Evolutionary conservation across 169 alveolate species (phyloP), one percentile per base, ranked within the genome.

Genomic region (Cryptosporidium parvum): DNA sequence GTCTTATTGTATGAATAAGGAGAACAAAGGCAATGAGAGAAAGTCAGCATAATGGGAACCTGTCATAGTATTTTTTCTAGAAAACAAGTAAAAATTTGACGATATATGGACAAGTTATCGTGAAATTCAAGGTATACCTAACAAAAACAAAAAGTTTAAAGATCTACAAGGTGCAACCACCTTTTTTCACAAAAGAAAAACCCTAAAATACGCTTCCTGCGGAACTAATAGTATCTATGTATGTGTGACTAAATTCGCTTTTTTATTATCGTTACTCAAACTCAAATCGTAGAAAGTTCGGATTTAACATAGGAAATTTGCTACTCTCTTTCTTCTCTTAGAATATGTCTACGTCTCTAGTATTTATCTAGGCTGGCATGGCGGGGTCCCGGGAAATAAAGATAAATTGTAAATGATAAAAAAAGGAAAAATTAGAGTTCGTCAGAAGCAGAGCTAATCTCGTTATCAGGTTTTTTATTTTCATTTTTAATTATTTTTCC

Each of bases 311-410:
- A 44, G 73, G 21, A 61, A 29, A 26, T 62, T 48, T 61, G 59
- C 58, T 80, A 0, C 75, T 80, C 89, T 80, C 89, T 70, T 52
- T 37, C n/a, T 72, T 67, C 75, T 67, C 69, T 37, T 69, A 62
- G 18, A 8, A 5, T 18, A 26, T 12, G 69, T 65, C 75, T 23
- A 42, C 8, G 59, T 53, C 80, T 61, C 37, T 1, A 9, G 35
- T n/a, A 10, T 5, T 56, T 0, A 52, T 6, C 56, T 23, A n/a
- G 26, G 73, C n/a, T 18, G 6, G 10, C 0, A 0, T 67, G 29
- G 52, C 52, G 73, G 45, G 52, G 12, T 0, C 7, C 6, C 14
- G 45, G 59, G 84, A 35, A 42, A 37, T 23, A 29, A 10, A 39
- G 53, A 0, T 68, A 33, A 35, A 37, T 42, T 6, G 52, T n/a